Evolutionary conservation across 2,329 filamentous ascomycete species (phyloP).

Genomic region (Arthrocladium fulminans): DNA sequence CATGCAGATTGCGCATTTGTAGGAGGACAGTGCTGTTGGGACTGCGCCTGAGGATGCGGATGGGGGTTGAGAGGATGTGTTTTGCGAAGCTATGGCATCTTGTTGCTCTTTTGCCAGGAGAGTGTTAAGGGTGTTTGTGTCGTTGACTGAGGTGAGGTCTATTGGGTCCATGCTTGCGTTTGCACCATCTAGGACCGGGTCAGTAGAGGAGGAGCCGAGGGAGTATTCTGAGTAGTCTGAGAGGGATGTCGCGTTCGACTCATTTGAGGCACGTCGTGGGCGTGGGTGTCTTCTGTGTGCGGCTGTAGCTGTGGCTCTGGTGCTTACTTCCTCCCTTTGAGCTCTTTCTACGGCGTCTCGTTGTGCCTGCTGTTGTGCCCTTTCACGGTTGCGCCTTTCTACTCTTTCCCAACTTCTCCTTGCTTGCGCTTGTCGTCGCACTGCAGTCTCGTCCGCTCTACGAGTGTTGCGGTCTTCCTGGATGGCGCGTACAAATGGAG

Average conservation of each 20-base stretch:
- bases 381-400: neutral
- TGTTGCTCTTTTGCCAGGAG: slow-evolving; percentile 45
- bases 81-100: slow-evolving; percentile 41
- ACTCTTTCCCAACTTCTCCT: slow-evolving; percentile 4
- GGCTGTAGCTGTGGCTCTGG: neutral
- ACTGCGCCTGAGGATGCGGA: neutral
- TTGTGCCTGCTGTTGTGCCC: slow-evolving; percentile 6
- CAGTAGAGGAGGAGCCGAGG: slow-evolving; percentile 10
- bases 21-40: slow-evolving; percentile 36
- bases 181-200: neutral
- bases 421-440: neutral
- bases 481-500: neutral
- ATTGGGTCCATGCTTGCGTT: slow-evolving; percentile 36
- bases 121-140: slow-evolving; percentile 33
- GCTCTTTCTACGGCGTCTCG: slow-evolving; percentile 1
- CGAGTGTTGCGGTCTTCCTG: neutral
- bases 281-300: neutral
- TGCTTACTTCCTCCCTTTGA: neutral
- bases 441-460: slow-evolving; percentile 1
- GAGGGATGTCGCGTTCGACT: neutral
- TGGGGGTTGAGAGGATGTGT: slow-evolving; percentile 25
- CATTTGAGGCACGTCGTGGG: neutral
- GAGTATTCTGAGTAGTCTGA: slow-evolving; percentile 10
- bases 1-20: slow-evolving; percentile 57
- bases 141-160: slow-evolving; percentile 41